These are phyloP conservation scores for Fusarium scirpi DNA, from an alignment of 2,329 filamentous ascomycete species.

Conservation along the genomic window DNA sequence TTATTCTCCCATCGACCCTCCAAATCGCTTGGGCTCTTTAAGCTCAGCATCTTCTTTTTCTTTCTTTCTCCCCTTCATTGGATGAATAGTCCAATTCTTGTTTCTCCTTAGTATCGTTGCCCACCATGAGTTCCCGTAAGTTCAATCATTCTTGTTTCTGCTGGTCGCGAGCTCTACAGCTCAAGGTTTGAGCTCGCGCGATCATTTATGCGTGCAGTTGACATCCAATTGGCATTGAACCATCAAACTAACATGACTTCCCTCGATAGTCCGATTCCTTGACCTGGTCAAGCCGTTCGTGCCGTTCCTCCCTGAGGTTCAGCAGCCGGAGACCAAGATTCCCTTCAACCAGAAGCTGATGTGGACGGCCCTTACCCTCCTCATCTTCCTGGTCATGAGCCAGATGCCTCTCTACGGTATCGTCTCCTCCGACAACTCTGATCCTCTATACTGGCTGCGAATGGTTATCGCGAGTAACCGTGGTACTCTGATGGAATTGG, in stretches of 20 bases:
- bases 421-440: slow-evolving; percentile 97
- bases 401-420: slow-evolving; percentile 99
- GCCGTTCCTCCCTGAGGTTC: slow-evolving; percentile 99
- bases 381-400: slow-evolving; percentile 99
- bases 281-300: slow-evolving; percentile 99
- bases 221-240: slow-evolving; percentile 8
- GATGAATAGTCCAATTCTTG: slow-evolving; percentile 57
- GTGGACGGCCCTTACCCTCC: slow-evolving; percentile 92
- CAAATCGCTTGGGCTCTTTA: slow-evolving; percentile 53
- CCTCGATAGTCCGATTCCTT: slow-evolving; percentile 88
- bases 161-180: slow-evolving; percentile 35
- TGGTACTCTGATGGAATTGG: slow-evolving; percentile 94
- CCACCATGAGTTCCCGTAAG: slow-evolving; percentile 69
- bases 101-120: slow-evolving; percentile 52
- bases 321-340: slow-evolving; percentile 97
- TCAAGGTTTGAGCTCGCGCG: slow-evolving; percentile 34
- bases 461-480: slow-evolving; percentile 99
- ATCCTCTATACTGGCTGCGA: slow-evolving; percentile 98
- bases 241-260: slow-evolving; percentile 28
- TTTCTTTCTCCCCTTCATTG: slow-evolving; percentile 52
- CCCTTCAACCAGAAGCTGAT: slow-evolving; percentile 99
- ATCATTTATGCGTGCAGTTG: slow-evolving; percentile 46
- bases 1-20: slow-evolving; percentile 50
- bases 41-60: slow-evolving; percentile 53
- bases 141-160: slow-evolving; percentile 39